Base-by-base conservation (phyloP, 176 grass and related monocot genomes). In the Cenchrus purpureus region DNA sequence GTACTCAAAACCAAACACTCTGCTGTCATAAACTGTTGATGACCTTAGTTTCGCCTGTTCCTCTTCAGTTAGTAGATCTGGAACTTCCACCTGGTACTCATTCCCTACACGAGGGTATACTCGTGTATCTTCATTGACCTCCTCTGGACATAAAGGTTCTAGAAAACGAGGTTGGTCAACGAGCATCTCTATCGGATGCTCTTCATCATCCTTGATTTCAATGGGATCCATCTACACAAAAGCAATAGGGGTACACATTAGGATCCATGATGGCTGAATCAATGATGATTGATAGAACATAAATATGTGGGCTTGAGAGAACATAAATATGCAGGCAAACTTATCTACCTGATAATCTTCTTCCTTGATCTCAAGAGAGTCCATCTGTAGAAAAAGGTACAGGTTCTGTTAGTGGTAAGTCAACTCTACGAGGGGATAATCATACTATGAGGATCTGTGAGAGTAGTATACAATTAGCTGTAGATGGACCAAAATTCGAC, bases 41-140 rank as follows among this genome's bases (percentile, higher is more conserved):
- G 82, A 86, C 55, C 86, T 88, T 86, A 86, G 63, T 34, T 71
- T 66, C n/a, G 80, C 1, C 9, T 0, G 65, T 83, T 91, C 79
- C 49, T 81, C 86, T 69, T 93, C 69, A 63, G 71, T 86, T 82
- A 72, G 20, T 50, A 87, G 48, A 64, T 58, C 74, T 46, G 93
- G 97, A 89, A 99, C 69, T 73, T 82, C 86, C 65, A 83, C 91
- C 82, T 99, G 97, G 84, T 91, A 96, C 89, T 96, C 89, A 71
- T 94, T 77, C 69, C 97, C 97, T 52, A 92, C 83, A 80, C 91
- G 93, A 74, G 91, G 86, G 73, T 74, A 81, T 25, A 92, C 70
- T 74, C 77, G 85, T 77, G 93, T 82, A 85, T 96, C 90, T 71
- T 90, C 91, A 82, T 78, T 87, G 84, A 84, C 85, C 62, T 91